These are phyloP conservation scores for Myrica gale DNA, from an alignment of 306 rosid species.

Conservation along the genomic window DNA sequence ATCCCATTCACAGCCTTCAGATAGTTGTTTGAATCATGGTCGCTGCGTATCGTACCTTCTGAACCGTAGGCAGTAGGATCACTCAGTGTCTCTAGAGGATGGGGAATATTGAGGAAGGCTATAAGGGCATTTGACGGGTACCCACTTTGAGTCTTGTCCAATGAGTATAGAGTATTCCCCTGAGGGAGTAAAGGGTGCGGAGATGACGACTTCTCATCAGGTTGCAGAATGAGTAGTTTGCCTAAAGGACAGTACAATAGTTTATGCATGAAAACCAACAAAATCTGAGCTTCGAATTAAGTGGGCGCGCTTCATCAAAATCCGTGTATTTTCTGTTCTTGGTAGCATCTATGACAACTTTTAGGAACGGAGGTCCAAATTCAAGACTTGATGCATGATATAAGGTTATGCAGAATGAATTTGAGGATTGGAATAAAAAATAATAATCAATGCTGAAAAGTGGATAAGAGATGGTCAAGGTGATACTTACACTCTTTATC, in stretches of 20 bases:
- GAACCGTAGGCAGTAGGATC: slow-evolving; percentile 91
- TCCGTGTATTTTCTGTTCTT: no score
- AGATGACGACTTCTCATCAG: slow-evolving; percentile 76
- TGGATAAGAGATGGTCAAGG: not conserved
- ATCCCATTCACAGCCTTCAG: slow-evolving; percentile 67
- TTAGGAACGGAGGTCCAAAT: not conserved
- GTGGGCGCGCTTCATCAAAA: not conserved
- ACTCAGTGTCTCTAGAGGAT: slow-evolving; percentile 83
- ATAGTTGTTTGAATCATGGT: slow-evolving; percentile 88
- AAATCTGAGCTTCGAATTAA: not conserved
- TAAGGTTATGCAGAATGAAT: not conserved
- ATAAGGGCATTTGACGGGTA: slow-evolving; percentile 51
- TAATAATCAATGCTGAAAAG: not conserved
- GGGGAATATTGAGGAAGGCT: slow-evolving; percentile 73
- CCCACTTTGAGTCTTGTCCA: slow-evolving; percentile 54
- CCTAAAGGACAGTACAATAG: slow-evolving; percentile 76
- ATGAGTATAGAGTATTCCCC: slow-evolving; percentile 57
- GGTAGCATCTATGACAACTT: not conserved
- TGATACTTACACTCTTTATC: slow-evolving; percentile 53
- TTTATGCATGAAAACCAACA: slow-evolving; percentile 47
- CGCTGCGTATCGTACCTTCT: slow-evolving; percentile 76
- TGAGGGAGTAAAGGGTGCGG: slow-evolving; percentile 73
- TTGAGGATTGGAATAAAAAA: not conserved
- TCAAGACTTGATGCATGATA: not conserved
- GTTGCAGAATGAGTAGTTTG: slow-evolving; percentile 76